Evolutionary conservation across 164 flowering plant species (phyloP), one percentile per base, ranked within the genome.

Genomic region (Amborella trichopoda): DNA sequence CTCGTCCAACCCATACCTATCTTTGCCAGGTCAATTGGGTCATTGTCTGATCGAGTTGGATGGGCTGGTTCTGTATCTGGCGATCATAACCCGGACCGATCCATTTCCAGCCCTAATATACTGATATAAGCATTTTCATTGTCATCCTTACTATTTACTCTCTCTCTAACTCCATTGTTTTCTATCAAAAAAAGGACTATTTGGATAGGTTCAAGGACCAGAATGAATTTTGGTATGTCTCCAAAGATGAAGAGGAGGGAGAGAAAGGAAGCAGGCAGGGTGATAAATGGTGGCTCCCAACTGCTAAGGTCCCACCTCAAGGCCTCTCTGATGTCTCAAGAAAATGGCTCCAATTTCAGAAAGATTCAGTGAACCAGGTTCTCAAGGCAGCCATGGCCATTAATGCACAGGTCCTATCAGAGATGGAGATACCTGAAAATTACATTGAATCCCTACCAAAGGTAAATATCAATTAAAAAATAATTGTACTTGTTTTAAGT

Each of bases 381-480:
- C 72, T 80, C 12, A 89, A 89, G 75, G 95, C 95, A 44, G 86
- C 97, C 49, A 72, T 80, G 93, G 97, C 97, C 19, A 85, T 89
- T 40, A 89, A 89, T 66, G 83, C 93, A 37, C 85, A 78, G 62
- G 79, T 82, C 2, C 68, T 84, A 12, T 68, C 85, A 10, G 97
- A 89, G 64, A 89, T 80, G 85, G 74, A 72, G 33, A 63, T 89
- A 24, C 97, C 97, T 8, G 95, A 85, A n/a, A 61, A 39, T 67
- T 89, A 88, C 62, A 73, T 82, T 24, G 97, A 84, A 28, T 65
- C 87, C 43, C 97, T 89, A 17, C 97, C 97, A 12, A 84, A 84
- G 97, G 97, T 89, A 67, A 23, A 28, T n/a, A 17, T 27, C 20
- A 6, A n/a, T n/a, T n/a, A n/a, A n/a, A n/a, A n/a, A n/a, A n/a